Base-by-base conservation (phyloP, 2,329 filamentous ascomycete genomes). In the Trichothecium roseum region DNA sequence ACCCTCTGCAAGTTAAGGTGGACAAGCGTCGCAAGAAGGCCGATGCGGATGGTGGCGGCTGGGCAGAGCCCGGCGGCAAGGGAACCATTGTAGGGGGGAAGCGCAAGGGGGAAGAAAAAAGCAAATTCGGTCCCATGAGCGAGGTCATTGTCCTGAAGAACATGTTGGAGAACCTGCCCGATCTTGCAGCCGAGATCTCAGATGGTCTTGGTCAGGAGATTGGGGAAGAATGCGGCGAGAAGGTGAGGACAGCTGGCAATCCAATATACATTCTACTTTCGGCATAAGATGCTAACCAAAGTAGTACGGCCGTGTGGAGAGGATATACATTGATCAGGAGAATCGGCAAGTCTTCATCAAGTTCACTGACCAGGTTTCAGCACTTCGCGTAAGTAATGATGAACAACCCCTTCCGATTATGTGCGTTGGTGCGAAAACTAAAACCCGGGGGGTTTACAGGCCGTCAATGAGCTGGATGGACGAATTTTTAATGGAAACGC, bases 211-310 rank as follows among this genome's bases (percentile, higher is more conserved):
- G 89, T 46, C 89, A 96, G 61, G 88, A 95, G 55, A 95, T 98
- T 57, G 91, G 91, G 6, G 85, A 95, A 51, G 85, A 94, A 53
- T 95, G 93, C 57, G 80, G 79, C 34, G 77, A 85, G 44, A 87
- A 88, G 69, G 74, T 80, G 40, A 38, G 42, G 6, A 24, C 20
- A 24, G 20, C 20, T 6, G 10, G 20, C 20, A 10, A 24, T 10
- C 10, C 6, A 10, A 24, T 24, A 6, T 16, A 5, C 18, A 14
- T n/a, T 13, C 15, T 18, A 27, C 10, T n/a, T 18, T n/a, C n/a
- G 20, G 9, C 29, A 10, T n/a, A 22, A 13, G 15, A 34, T 16
- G 27, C 35, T 42, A 33, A 38, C 40, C 34, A 20, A 37, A 38
- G 18, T 44, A 86, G 77, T 94, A 94, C 53, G 87, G 88, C 13